phyloP scores from a whole-genome alignment of 108 stramenopile genomes.

The Cyclotella cryptica region DNA sequence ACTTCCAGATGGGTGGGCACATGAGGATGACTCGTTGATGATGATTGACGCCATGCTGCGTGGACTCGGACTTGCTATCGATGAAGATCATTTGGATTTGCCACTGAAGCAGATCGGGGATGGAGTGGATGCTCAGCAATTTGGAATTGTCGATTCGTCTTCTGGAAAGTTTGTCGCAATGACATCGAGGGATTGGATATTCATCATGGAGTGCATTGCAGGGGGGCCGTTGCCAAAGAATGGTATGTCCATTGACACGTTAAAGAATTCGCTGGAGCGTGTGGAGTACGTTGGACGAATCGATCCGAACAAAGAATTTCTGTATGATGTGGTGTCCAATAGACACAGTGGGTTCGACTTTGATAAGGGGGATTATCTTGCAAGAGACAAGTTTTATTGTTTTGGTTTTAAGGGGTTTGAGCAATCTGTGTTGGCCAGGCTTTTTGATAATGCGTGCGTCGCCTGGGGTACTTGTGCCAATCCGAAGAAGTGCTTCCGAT shows the following conservation, averaged over 20 bases:
- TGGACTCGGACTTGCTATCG: conserved; percentile 72
- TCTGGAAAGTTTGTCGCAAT: conserved; percentile 45
- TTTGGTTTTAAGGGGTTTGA: conserved; percentile 41
- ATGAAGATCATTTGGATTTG: conserved; percentile 65
- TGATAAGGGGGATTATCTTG: conserved; percentile 96
- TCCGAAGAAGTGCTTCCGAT: conserved; percentile 54
- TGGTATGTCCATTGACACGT: conserved; percentile 34
- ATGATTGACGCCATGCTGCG: conserved; percentile 77
- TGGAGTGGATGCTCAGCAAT: conserved; percentile 63
- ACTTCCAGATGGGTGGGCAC: conserved; percentile 62
- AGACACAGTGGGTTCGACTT: conserved; percentile 90
- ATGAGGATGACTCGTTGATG: conserved; percentile 78
- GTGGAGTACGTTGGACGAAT: conserved; percentile 61
- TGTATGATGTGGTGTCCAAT: conserved; percentile 95
- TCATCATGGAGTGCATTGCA: conserved; percentile 86
- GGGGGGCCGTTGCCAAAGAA: conserved; percentile 51
- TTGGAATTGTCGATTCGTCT: conserved; percentile 56
- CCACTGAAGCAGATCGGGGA: conserved; percentile 84
- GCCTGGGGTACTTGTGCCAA: conserved; percentile 67
- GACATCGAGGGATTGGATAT: conserved; percentile 84
- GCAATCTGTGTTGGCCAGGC: conserved; percentile 46
- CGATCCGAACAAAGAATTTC: conserved; percentile 67
- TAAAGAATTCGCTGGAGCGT: conserved; percentile 11
- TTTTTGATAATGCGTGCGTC: conserved; percentile 78
- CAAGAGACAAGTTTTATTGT: conserved; percentile 71